Evolutionary conservation across 2,329 filamentous ascomycete genomes (phyloP).

Genomic region (Fusarium sp.): DNA sequence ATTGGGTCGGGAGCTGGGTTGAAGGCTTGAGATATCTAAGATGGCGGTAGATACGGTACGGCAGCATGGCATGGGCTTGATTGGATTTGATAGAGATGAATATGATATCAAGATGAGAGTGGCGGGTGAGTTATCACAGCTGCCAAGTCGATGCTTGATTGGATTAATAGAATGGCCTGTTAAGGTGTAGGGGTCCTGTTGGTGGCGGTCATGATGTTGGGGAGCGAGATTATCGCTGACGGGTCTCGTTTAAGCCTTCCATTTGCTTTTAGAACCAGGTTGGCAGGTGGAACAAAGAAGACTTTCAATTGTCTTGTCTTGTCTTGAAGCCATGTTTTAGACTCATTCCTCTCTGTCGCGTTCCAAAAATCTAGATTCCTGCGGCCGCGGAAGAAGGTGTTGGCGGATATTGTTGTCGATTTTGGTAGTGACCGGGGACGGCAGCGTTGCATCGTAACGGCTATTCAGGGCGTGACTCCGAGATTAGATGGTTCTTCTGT

Average conservation of each 20-base stretch:
- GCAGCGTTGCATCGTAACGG: conserved; percentile 20
- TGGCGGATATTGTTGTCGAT: background rate
- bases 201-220: background rate
- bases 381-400: background rate
- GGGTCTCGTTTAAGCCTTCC: background rate
- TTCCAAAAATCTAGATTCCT: conserved; percentile 1
- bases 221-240: conserved; percentile 6
- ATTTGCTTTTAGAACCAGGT: background rate
- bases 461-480: conserved; percentile 30
- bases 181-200: background rate
- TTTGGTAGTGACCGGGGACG: background rate
- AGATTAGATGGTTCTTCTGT: conserved; percentile 25
- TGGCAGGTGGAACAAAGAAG: background rate
- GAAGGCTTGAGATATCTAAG: background rate
- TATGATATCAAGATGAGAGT: background rate
- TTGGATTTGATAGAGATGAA: background rate
- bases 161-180: background rate
- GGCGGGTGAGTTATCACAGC: background rate
- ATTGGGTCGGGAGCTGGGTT: background rate
- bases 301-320: background rate
- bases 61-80: background rate
- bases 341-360: background rate
- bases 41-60: background rate
- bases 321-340: background rate
- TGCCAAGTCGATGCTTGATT: background rate